These are phyloP conservation scores for Suhomyces prunicola DNA, from an alignment of 805 yeast genomes.

Conservation along the genomic window DNA sequence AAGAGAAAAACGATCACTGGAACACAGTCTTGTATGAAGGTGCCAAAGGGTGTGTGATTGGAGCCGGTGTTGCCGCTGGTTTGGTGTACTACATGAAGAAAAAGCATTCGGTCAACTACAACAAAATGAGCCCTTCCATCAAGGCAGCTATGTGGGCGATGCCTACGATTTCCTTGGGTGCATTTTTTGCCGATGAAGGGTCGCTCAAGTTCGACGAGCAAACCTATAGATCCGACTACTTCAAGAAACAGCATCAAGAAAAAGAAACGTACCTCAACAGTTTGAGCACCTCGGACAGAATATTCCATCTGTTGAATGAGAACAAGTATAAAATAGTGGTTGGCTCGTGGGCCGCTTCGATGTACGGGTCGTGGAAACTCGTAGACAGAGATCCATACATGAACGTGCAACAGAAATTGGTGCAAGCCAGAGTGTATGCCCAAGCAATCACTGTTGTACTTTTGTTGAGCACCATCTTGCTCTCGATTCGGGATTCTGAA, in stretches of 20 bases:
- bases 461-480: conserved; percentile 24
- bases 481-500: conserved; percentile 24
- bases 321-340: conserved; percentile 38
- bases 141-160: conserved; percentile 36
- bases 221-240: conserved; percentile 28
- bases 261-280: conserved; percentile 32
- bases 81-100: conserved; percentile 28
- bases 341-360: conserved; percentile 38
- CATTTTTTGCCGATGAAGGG: conserved; percentile 45
- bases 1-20: conserved; percentile 39
- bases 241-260: conserved; percentile 26
- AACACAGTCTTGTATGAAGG: conserved; percentile 35
- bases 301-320: conserved; percentile 23
- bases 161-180: conserved; percentile 38
- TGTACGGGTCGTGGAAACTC: conserved; percentile 28
- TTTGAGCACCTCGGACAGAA: conserved; percentile 28
- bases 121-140: conserved; percentile 32
- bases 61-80: conserved; percentile 29
- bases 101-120: conserved; percentile 31
- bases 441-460: conserved; percentile 26
- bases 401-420: conserved; percentile 25
- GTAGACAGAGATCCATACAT: conserved; percentile 25
- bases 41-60: conserved; percentile 36
- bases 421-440: conserved; percentile 30
- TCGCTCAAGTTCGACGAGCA: conserved; percentile 41